Evolutionary conservation across 2,329 filamentous ascomycete genomes (phyloP).

Genomic region (Ceratocystis colombiana): DNA sequence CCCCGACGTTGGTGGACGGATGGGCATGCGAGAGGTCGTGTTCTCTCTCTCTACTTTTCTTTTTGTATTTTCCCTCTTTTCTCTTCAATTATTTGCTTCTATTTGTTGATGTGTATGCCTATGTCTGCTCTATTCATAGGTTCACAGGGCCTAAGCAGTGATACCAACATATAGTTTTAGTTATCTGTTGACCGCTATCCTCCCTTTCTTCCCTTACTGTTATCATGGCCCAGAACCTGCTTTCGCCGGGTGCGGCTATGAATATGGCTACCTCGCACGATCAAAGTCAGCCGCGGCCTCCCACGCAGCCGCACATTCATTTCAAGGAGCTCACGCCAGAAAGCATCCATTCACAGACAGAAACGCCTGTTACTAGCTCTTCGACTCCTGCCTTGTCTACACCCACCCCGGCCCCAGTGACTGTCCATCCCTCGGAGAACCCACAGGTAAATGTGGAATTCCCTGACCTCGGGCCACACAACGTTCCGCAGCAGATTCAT

Average conservation of each 20-base stretch:
- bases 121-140: background rate
- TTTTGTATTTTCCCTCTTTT: background rate
- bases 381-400: background rate
- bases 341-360: background rate
- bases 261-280: background rate
- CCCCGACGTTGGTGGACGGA: background rate
- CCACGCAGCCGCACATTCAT: background rate
- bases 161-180: background rate
- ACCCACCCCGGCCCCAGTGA: background rate
- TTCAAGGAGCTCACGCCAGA: background rate
- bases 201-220: background rate
- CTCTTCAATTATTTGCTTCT: background rate
- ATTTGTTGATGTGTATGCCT: background rate
- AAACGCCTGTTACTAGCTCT: background rate
- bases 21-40: background rate
- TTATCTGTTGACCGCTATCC: background rate
- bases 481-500: constrained; percentile 20
- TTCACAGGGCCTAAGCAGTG: background rate
- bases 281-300: background rate
- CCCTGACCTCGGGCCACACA: constrained; percentile 6
- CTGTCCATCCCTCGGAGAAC: background rate
- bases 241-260: background rate
- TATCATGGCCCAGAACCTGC: background rate
- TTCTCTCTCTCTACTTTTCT: background rate
- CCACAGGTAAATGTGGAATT: constrained; percentile 18